A percentile compares a stretch with the other conserved stretches of the same genome.
Conservation (phyloP, 768 basidiomycete species). For the Termitomyces sp. region DNA sequence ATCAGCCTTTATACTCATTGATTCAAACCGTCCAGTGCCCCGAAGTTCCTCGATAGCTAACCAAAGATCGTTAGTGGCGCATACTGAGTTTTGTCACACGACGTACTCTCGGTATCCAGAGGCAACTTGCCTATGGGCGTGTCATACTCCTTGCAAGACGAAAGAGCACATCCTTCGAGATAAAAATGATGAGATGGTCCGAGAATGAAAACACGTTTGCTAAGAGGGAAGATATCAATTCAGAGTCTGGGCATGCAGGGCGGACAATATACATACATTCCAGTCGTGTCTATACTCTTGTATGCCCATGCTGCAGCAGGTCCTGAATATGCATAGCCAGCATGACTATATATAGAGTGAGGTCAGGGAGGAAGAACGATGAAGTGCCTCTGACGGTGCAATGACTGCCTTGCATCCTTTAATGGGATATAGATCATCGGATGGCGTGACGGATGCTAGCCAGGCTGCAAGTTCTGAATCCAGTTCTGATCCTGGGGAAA, state of each 20-base stretch:
- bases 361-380: not conserved
- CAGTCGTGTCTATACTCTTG: conserved; percentile 74
- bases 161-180: conserved; percentile 83
- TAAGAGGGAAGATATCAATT: conserved; percentile 25
- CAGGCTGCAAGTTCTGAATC: conserved; percentile 58
- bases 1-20: conserved; percentile 65
- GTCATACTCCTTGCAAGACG: conserved; percentile 69
- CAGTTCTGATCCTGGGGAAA: conserved; percentile 48
- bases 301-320: conserved; percentile 96
- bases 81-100: too few relatives aligned
- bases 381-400: conserved; percentile 70
- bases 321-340: conserved; percentile 94
- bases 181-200: conserved; percentile 96
- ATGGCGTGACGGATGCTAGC: conserved; percentile 49
- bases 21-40: conserved; percentile 63
- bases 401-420: conserved; percentile 80
- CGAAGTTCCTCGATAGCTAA: conserved; percentile 69
- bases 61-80: not conserved
- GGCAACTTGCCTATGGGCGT: conserved; percentile 85
- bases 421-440: conserved; percentile 56
- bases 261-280: conserved; percentile 72
- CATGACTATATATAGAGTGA: conserved; percentile 58
- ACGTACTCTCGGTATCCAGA: conserved; percentile 76
- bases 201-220: conserved; percentile 90
- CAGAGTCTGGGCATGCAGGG: conserved; percentile 1